Evolutionary conservation across 2,329 filamentous ascomycete genomes (phyloP), one percentile per base, ranked within the genome.

Genomic region (Lachnellula hyalina): DNA sequence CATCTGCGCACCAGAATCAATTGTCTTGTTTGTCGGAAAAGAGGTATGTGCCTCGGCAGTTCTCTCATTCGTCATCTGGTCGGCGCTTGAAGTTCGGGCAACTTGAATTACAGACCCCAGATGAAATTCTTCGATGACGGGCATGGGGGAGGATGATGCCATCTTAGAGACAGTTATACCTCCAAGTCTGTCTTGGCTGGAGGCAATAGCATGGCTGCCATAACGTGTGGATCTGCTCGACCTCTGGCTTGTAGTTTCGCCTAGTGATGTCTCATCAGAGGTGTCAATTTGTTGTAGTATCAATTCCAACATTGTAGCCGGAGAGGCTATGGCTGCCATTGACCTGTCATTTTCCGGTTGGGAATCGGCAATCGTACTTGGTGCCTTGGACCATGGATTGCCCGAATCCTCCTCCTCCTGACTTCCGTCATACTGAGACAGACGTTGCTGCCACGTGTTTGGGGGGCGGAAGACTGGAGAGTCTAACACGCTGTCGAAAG

Each of bases 361-460:
- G 0, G 82, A 85, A 62, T 85, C 82, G 9, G 72, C 74, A 19
- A 85, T 73, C 28, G 78, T 71, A 54, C 78, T 83, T 0, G 77
- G 74, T 2, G 75, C 76, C 14, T 73, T 77, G 49, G 75, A 74
- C 11, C 54, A 51, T 35, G 47, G 35, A 11, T 53, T 19, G 32
- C 28, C 9, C 28, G 9, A 4, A 32, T 12, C 9, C 28, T 32
- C 9, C 28, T 53, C 49, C 14, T 25, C 46, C 32, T 53, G 49
- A n/a, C 36, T 49, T 48, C 36, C 23, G 42, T 35, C 32, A 34
- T 41, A 19, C 35, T 44, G 47, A 17, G 38, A 46, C 21, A 25
- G 28, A 7, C 42, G 36, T 32, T 50, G 17, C 8, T 50, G 32
- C 14, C 53, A 51, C 23, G 52, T 51, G 38, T 47, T 35, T 19